Evolutionary conservation across 2,329 filamentous ascomycete species (phyloP).

Genomic region (Talaromyces islandicus): DNA sequence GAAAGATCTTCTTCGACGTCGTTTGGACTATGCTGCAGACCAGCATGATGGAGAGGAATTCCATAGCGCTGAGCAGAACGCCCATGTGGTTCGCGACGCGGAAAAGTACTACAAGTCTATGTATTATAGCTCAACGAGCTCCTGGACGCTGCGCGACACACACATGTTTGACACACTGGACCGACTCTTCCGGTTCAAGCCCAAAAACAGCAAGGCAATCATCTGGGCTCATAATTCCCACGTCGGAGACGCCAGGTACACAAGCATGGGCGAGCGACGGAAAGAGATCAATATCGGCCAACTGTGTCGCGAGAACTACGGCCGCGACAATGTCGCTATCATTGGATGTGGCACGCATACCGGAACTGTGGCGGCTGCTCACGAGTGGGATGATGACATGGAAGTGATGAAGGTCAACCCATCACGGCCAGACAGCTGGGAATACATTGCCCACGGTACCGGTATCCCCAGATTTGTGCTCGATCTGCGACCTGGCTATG

Average conservation of each 20-base stretch:
- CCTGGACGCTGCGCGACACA: conserved; percentile 48
- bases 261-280: conserved; percentile 41
- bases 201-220: conserved; percentile 38
- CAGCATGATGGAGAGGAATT: conserved; percentile 41
- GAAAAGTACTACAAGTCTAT: conserved; percentile 49
- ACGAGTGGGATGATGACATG: conserved; percentile 48
- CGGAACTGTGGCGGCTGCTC: conserved; percentile 48
- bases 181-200: conserved; percentile 39
- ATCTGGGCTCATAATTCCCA: conserved; percentile 53
- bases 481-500: conserved; percentile 37
- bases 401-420: conserved; percentile 44
- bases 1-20: conserved; percentile 36
- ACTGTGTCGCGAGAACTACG: conserved; percentile 44
- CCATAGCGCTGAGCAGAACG: conserved; percentile 47
- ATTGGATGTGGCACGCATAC: conserved; percentile 46
- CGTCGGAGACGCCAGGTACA: conserved; percentile 49
- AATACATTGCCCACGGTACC: conserved; percentile 44
- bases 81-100: conserved; percentile 43
- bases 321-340: conserved; percentile 35
- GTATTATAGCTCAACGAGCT: conserved; percentile 45
- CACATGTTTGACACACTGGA: conserved; percentile 48
- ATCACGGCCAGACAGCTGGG: conserved; percentile 44
- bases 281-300: conserved; percentile 50
- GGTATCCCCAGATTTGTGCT: conserved; percentile 41
- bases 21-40: conserved; percentile 35